phyloP scores from a whole-genome alignment of 2,329 filamentous ascomycete genomes.

The Nemania abortiva region DNA sequence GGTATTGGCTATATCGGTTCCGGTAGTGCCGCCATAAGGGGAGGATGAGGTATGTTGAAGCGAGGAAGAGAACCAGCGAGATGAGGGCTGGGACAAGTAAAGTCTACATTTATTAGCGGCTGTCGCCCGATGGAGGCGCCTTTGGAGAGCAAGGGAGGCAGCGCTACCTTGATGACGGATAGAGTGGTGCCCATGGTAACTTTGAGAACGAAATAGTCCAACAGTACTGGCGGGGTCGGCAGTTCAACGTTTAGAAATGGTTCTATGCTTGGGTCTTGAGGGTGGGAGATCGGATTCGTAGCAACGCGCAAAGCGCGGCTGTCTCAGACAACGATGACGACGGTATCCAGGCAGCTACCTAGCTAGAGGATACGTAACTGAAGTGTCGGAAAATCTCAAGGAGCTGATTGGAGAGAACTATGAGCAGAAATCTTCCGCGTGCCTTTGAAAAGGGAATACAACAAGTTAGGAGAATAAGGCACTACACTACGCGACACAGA shows the following conservation, averaged over 20 bases:
- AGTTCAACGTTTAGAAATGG: conserved; percentile 3
- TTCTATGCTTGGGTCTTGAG: background rate
- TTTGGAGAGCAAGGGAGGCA: background rate
- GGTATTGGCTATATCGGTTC: conserved; percentile 78
- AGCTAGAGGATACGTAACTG: background rate
- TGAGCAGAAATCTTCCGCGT: background rate
- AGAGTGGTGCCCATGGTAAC: conserved; percentile 52
- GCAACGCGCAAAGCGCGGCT: background rate
- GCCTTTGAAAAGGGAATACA: background rate
- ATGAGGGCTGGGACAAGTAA: conserved; percentile 77
- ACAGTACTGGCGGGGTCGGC: background rate
- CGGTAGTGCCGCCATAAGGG: conserved; percentile 78
- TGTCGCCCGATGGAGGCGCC: background rate
- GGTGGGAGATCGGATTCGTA: background rate
- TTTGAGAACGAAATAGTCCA: background rate
- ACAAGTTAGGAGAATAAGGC: background rate
- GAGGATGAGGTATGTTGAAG: conserved; percentile 73
- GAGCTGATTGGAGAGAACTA: background rate
- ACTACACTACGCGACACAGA: no score
- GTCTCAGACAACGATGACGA: background rate
- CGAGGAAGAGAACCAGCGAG: conserved; percentile 75
- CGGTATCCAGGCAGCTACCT: background rate
- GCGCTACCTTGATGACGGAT: conserved; percentile 55
- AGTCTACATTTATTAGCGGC: conserved; percentile 62
- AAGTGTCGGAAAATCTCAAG: background rate